Evolutionary conservation across 805 yeast species (phyloP), one percentile per base, ranked within the genome.

Genomic region (Wickerhamiella brachini): DNA sequence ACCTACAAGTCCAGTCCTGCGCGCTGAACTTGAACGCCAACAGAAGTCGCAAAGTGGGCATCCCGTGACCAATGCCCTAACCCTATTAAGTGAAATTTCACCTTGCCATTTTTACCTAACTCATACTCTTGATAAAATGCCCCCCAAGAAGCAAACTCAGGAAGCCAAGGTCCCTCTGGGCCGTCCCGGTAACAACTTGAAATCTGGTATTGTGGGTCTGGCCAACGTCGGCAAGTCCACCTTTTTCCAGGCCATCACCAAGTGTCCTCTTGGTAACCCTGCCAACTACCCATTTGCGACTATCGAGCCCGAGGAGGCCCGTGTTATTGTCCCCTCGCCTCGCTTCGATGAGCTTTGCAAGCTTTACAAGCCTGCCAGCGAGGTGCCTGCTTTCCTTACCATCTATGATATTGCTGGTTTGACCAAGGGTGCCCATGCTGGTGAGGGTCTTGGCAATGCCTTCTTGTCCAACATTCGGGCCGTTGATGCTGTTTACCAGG

Each of bases 211-310:
- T 57, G 98, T 90, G 53, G 98, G 98, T 54, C 76, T 90, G 55
- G 66, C 63, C 37, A 75, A 81, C 63, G 95, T 90, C 57, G 98
- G 98, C 62, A 93, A 93, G 70, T 87, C 96, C 13, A 90, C 97
- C 7, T 88, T 90, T 69, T 90, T 90, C 79, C 97, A 93, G 71
- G 95, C 96, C 51, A 84, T 93, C 64, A 90, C 97, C 51, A 80
- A 82, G 70, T 86, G 89, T 59, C 87, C 89, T 47, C 73, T 93
- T 59, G 97, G 98, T 56, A 88, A 77, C 72, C 97, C 98, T 51
- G 98, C 97, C 53, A 90, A 90, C 69, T 90, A 89, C 68, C 98
- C 98, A 23, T 90, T 87, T 67, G 98, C 98, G 44, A 90, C 98
- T 51, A 87, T 87, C 66, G 96, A 90, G 61, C 97, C 98, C 50